Base-by-base conservation (phyloP, 805 yeast genomes). In the Allodekkera sacchari region DNA sequence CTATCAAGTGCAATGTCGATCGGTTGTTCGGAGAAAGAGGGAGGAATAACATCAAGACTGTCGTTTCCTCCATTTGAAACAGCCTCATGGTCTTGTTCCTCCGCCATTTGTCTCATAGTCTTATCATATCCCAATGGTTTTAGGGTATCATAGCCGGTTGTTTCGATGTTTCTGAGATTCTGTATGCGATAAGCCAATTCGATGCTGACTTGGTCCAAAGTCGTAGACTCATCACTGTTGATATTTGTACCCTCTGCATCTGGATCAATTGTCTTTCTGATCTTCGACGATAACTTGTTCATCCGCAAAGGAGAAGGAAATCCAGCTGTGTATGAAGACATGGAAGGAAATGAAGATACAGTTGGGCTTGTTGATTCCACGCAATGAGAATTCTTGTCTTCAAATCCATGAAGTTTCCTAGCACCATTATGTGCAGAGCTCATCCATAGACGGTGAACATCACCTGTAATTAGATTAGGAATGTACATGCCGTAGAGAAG, bases 111-210 rank as follows among this genome's bases (percentile, higher is more conserved):
- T 22, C 53, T 53, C 66, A 75, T 61, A 1, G 83, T 78, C 48
- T 66, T 72, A 3, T 63, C 60, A 7, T 75, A 45, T 0, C 85
- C 87, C 8, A 78, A 63, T 1, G 87, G 85, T 27, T 60, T 59
- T 34, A 80, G 46, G 33, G 59, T 61, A 10, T 60, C 43, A 50
- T 59, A 63, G 0, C 83, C 84, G 15, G 66, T 43, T 4, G 58
- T 58, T 6, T 68, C 56, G 19, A 73, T 55, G 12, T 22, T 42
- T 19, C 47, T 47, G 22, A 60, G 32, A 26, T 53, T 47, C 22
- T 43, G 41, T 16, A 49, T 28, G 15, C 43, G 47, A 17, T 34
- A 41, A 9, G 51, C 35, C 18, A 55, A 40, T 14, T 47, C 38
- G 9, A 43, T 30, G 10, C 40, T 33, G 13, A 52, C 28, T 17